Evolutionary conservation across 2,329 filamentous ascomycete species (phyloP).

Genomic region (Diaporthe eres): DNA sequence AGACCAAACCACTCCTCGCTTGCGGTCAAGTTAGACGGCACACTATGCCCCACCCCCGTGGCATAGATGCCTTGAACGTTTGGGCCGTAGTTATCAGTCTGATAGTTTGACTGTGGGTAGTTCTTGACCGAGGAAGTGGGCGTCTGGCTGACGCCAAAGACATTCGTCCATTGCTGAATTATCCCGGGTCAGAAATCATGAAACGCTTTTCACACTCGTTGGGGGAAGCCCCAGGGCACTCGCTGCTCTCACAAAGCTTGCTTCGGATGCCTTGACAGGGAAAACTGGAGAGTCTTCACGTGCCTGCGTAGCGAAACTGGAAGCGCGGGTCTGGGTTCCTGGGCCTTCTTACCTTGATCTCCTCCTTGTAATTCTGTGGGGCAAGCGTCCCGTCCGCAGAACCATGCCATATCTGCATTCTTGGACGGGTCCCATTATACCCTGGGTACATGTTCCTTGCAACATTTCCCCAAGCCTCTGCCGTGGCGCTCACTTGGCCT

Average conservation of each 20-base stretch:
- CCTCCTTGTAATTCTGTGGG: constrained; percentile 70
- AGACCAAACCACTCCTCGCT: constrained; percentile 53
- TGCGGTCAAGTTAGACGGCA: constrained; percentile 46
- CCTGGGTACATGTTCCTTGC: constrained; percentile 56
- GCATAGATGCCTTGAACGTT: constrained; percentile 53
- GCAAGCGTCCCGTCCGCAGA: constrained; percentile 63
- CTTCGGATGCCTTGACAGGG: neutral
- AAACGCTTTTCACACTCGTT: neutral
- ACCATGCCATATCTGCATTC: constrained; percentile 73
- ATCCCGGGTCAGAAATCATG: neutral
- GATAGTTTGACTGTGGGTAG: constrained; percentile 54
- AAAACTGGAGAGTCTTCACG: neutral
- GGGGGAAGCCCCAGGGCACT: neutral
- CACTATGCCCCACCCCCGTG: constrained; percentile 46
- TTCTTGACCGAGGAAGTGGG: constrained; percentile 48
- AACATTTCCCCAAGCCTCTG: constrained; percentile 63
- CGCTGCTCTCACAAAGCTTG: neutral
- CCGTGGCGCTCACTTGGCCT: constrained; percentile 58
- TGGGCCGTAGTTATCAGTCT: constrained; percentile 56
- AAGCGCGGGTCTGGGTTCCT: neutral
- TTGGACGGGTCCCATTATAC: constrained; percentile 61
- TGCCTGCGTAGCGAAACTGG: neutral
- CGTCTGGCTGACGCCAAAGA: constrained; percentile 56
- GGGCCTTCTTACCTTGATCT: constrained; percentile 54
- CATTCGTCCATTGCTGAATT: constrained; percentile 65